phyloP scores from a whole-genome alignment of 371 early-diverging fungal species.

The Syncephalastrum sp. region DNA sequence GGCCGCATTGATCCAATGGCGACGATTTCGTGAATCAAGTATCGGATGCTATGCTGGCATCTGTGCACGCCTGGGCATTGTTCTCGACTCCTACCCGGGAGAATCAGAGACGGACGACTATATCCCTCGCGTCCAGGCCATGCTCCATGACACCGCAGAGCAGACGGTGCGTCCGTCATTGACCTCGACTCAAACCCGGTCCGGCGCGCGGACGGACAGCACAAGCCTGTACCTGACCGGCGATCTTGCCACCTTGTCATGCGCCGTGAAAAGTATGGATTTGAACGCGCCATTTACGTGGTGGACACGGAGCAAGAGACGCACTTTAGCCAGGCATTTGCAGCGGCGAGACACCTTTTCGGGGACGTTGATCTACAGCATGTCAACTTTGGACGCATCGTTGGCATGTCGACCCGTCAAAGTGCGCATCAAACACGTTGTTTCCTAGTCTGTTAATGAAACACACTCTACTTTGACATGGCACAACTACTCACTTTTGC shows the following conservation, averaged over 20 bases:
- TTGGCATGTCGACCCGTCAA: slow-evolving; percentile 96
- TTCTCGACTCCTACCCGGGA: too few species aligned
- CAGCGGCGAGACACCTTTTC: slow-evolving; percentile 71
- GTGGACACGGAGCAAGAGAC: slow-evolving; percentile 89
- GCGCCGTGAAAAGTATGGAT: slow-evolving; percentile 74
- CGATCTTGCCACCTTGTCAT: slow-evolving; percentile 92
- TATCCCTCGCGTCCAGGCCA: slow-evolving; percentile 68
- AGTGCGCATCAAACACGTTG: too few species aligned
- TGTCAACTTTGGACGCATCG: slow-evolving; percentile 92
- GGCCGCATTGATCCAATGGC: too few species aligned
- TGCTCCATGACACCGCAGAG: slow-evolving; percentile 38
- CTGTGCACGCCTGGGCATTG: slow-evolving; percentile 85
- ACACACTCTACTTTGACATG: too few species aligned
- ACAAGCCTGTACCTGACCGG: slow-evolving; percentile 95
- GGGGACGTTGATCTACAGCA: slow-evolving; percentile 63
- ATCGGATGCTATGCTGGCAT: slow-evolving; percentile 87
- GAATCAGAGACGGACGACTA: slow-evolving; percentile 88
- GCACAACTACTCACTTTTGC: too few species aligned
- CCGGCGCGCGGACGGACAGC: slow-evolving; percentile 82
- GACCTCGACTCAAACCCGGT: slow-evolving; percentile 77
- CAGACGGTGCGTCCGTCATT: slow-evolving; percentile 73
- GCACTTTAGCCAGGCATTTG: slow-evolving; percentile 94
- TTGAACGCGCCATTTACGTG: slow-evolving; percentile 90
- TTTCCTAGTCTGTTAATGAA: too few species aligned
- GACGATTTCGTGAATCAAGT: slow-evolving; percentile 80